Base-by-base conservation (phyloP, 176 grass and related monocot genomes). In the Oryza australiensis region DNA sequence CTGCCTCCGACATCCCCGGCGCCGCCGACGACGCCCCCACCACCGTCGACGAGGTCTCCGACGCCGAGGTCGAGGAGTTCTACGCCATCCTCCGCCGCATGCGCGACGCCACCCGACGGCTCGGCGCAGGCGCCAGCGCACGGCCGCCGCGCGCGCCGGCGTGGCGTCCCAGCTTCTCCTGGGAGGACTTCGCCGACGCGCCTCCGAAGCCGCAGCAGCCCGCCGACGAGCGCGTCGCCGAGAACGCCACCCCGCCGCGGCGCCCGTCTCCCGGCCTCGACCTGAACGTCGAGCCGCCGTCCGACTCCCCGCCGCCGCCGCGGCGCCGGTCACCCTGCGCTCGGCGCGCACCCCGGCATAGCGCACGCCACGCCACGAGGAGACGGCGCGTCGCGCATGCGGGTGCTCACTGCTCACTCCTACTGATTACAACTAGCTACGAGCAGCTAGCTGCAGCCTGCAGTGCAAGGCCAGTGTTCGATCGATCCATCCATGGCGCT, bases 61-160 rank as follows among this genome's bases (percentile, higher is more conserved):
- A 96, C 62, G 84, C 86, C 20, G 91, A 97, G 86, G 88, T 93
- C n/a, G 91, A 93, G 65, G 94, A 97, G 75, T 96, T 96, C 83
- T 93, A 91, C 94, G 90, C 94, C 80, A 96, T 96, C 86, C 83
- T 96, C 18, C 86, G 89, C 20, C 94, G 94, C 76, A 83, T 94
- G 69, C 88, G 82, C 12, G 77, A 77, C 42, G 68, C 84, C 30
- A 76, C 94, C 5, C 83, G 64, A 64, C 82, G 30, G 8, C 34
- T 81, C 84, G 64, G 75, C 85, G n/a, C 55, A 0, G 68, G 48
- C 30, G 46, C 22, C 1, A 46, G 26, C 5, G 67, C 70, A 26
- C 48, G 66, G 5, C 27, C 55, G 26, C 40, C 40, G 15, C 66
- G 79, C 28, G 80, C 78, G 0, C 42, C 87, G 42, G 73, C 76